Evolutionary conservation across 345 rosid species (phyloP), one percentile per base, ranked within the genome.

Genomic region (Erodium maritimum): DNA sequence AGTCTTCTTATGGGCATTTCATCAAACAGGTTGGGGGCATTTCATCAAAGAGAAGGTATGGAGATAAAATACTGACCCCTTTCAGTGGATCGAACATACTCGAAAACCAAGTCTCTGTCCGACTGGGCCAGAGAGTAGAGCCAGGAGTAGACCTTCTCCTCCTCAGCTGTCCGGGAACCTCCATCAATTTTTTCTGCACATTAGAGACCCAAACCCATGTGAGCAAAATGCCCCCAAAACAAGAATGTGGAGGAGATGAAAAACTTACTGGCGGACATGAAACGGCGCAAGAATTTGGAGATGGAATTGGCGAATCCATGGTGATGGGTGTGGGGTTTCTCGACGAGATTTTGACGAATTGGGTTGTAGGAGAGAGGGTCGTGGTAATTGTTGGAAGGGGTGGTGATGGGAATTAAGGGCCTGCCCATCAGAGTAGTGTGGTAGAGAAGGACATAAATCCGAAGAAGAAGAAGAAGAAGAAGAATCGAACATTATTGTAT

Each of bases 71-170:
- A 54, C 75, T 60, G 18, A 85, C 87, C 91, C 55, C 87, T 82
- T 76, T 85, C 91, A 0, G 90, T 85, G 61, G 91, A 85, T 22
- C 68, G 74, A 64, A 82, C 87, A 75, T 80, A 85, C 67, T 85
- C 91, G 19, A 72, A 85, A 54, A 68, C 87, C 63, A 85, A 23
- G 61, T 82, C 70, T 65, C 46, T 80, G 8, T 78, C 77, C 21
- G 87, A 61, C 58, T 72, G 78, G 1, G 87, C 85, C 71, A 85
- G 48, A 10, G 80, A 58, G 60, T 80, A 80, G 16, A 85, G 53
- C 91, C 91, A 85, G 50, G 85, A 78, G 37, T 76, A 80, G 2
- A 85, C 79, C 71, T 74, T 82, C 74, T 82, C 88, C 61, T 85
- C 91, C 61, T 67, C 85, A 58, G 73, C 78, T 8, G 91, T 72